Base-by-base conservation (phyloP, 2,329 filamentous ascomycete species). In the Sporothrix mexicana region DNA sequence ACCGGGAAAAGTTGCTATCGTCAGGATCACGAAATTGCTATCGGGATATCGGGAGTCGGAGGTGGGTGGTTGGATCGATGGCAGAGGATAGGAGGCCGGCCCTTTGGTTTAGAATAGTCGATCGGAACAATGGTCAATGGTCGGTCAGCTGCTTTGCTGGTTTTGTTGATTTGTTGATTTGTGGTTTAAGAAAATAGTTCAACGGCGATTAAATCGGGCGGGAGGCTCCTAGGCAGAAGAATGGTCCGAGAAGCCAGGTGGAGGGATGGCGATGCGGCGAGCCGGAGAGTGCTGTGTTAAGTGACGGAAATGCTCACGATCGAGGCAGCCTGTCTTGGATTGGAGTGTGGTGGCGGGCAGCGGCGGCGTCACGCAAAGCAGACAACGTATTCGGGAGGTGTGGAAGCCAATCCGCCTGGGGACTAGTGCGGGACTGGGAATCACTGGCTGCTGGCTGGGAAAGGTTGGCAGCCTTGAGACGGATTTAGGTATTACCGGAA, bases 331-430 rank as follows among this genome's bases (percentile, higher is more conserved):
- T 66, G 69, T 72, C 41, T 41, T 61, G 61, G 61, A 25, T 49
- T 49, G 41, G 25, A 36, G 30, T 36, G 30, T 67, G 61, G 72
- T 68, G 74, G 72, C 74, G 72, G 68, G 71, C 59, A 57, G 47
- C 15, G 53, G 71, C 70, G 71, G 69, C 72, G 55, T 70, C 57
- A 74, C 70, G 66, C 62, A 51, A 73, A 43, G 25, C 36, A 45
- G 55, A 62, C 73, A 74, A 76, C 74, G 73, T 76, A 76, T 75
- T 76, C 73, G 72, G 74, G 68, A 74, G 45, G 66, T 67, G 20
- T 73, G 74, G 72, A 74, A 73, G 72, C 74, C 43, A 75, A 43
- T 61, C 74, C 73, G 10, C 4, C 25, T 61, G 1, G 2, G 72
- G 69, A 43, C 47, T 74, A 75, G 73, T 41, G 51, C 25, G 2